Evolutionary conservation across 768 basidiomycete genomes (phyloP), one percentile per base, ranked within the genome.

Genomic region (Ramaria sp.): DNA sequence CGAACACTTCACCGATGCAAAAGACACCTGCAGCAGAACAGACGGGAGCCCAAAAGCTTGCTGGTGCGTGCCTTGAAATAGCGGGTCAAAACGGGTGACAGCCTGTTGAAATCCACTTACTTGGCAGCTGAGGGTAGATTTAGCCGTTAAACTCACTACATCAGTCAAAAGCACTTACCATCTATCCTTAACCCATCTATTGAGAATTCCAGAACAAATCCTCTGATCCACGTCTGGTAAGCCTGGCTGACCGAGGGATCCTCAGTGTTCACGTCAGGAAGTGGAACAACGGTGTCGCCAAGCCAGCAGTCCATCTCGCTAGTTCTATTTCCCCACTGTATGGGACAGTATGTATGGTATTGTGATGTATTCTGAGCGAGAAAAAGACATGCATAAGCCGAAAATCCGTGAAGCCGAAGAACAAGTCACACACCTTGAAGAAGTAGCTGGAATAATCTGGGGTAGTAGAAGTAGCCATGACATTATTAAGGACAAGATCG

Each of bases 151-250:
- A 32, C 3, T 43, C 54, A 45, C 18, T 5, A 15, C 36, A 34
- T 34, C n/a, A 20, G 41, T 13, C 13, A 37, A 55, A 53, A 27
- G 12, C 5, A 56, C 71, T 56, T 45, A 70, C 73, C 87, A 64
- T 92, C 90, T 64, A 93, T 85, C 48, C 90, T 82, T 56, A 94
- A 77, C n/a, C 89, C 87, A 64, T 93, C 90, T 57, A 94, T 82
- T 27, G 69, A 69, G 64, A 85, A 91, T 57, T 82, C 79, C 53
- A 77, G 58, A 28, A 92, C 83, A 16, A 92, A 71, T 30, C 74
- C 66, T 37, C 70, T 65, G 60, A 92, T 80, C 90, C 88, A 92
- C 6, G 69, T 63, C 25, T 78, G 76, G 66, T 84, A 91, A 34
- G 71, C 72, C 9, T 74, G 69, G 30, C 79, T 71, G 39, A 93